Percentiles rank a stretch among this genome's conserved stretches.
These are phyloP conservation scores for Fraxinus ornus DNA, from an alignment of 305 asterid genomes.

Conservation along the genomic window DNA sequence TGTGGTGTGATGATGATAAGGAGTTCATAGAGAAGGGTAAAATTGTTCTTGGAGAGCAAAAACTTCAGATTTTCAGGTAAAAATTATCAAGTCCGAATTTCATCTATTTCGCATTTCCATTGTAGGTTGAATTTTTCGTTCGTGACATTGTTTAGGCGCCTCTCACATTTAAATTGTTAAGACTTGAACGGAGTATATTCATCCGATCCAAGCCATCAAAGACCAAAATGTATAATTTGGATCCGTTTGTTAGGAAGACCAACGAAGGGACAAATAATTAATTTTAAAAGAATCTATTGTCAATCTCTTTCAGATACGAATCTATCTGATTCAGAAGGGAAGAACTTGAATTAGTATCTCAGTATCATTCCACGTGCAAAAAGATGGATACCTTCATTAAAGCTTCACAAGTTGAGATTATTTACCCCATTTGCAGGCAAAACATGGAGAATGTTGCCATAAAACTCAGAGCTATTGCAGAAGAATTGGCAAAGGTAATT, in stretches of 20 bases:
- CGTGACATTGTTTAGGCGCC: not conserved
- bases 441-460: slow-evolving; percentile 32
- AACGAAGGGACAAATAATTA: no score
- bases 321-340: no score
- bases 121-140: not conserved
- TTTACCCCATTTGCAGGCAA: slow-evolving; percentile 30
- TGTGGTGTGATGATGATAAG: slow-evolving; percentile 34
- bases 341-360: not conserved
- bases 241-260: no score
- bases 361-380: not conserved
- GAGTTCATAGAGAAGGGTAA: slow-evolving; percentile 29
- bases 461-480: slow-evolving; percentile 37
- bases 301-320: no score
- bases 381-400: not conserved
- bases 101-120: not conserved
- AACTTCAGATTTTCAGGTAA: slow-evolving; percentile 45
- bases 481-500: slow-evolving; percentile 35
- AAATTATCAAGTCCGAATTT: not conserved
- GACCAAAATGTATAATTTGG: no score
- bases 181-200: not conserved
- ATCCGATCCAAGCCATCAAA: no score
- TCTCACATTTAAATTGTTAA: no score
- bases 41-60: slow-evolving; percentile 31
- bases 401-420: not conserved
- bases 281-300: no score